Base-by-base conservation (phyloP, 768 basidiomycete genomes). In the Russula olivacea region DNA sequence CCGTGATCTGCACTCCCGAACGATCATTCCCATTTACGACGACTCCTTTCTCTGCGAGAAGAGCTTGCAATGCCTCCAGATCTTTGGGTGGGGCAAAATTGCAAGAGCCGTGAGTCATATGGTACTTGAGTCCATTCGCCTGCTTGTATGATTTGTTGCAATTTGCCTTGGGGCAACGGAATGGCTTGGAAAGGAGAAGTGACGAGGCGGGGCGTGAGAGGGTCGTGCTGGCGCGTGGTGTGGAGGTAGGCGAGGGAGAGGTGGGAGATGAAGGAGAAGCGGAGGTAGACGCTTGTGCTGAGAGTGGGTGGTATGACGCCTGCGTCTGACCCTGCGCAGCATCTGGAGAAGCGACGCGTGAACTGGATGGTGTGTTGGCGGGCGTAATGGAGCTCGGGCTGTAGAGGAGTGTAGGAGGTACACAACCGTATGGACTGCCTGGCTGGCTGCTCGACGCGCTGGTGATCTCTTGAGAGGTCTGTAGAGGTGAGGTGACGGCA, bases 121-220 rank as follows among this genome's bases (percentile, higher is more conserved):
- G 92, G 75, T 95, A 94, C 78, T 97, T 96, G 70, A 98, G 79
- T 12, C 94, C 86, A 70, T 97, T 97, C 48, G 91, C 91, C 75
- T 96, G 93, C 79, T 96, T 96, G 79, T 96, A 97, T 56, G 83
- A 83, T 80, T 98, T 98, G 78, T 91, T 93, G 79, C 94, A 98
- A 67, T 93, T 93, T 0, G 91, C 86, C 73, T 95, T 95, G 11
- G 94, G 94, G 78, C 94, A 98, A 52, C 85, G 81, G 83, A 93
- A 95, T 4, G 93, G 91, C 74, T 94, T 94, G 61, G 84, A 85
- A 54, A 89, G 76, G 43, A 90, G 74, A n/a, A 89, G 74, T 4
- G 86, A 83, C 0, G 85, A 77, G 15, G 82, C 76, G 65, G 79
- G 78, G 11, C 74, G 79, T 36, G 80, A 81, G 61, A 78, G 78